Conservation (phyloP, 768 basidiomycete genomes). For the Tricholoma terreum region DNA sequence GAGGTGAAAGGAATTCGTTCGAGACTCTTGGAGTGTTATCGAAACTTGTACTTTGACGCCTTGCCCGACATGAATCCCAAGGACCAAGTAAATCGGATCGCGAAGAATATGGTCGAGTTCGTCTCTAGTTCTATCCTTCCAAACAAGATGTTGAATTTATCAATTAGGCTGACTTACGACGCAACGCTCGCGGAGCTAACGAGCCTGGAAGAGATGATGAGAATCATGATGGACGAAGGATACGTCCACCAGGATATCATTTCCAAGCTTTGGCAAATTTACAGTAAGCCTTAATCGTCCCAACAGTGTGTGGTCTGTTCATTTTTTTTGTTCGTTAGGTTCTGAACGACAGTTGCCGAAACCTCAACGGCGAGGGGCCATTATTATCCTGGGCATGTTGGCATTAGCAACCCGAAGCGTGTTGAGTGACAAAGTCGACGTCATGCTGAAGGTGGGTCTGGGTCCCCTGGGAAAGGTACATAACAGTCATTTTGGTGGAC, state of each 20-base stretch:
- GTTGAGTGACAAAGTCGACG: slow-evolving; percentile 71
- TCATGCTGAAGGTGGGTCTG: slow-evolving; percentile 82
- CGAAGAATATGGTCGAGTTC: slow-evolving; percentile 97
- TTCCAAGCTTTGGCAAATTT: slow-evolving; percentile 92
- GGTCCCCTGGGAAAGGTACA: slow-evolving; percentile 79
- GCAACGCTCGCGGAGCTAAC: slow-evolving; percentile 94
- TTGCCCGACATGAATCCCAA: slow-evolving; percentile 60
- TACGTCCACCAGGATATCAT: slow-evolving; percentile 84
- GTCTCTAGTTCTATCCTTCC: slow-evolving; percentile 19
- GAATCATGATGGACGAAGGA: slow-evolving; percentile 90
- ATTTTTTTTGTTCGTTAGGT: slow-evolving; percentile 41
- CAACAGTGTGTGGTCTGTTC: background rate
- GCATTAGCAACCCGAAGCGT: slow-evolving; percentile 84
- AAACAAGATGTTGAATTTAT: background rate
- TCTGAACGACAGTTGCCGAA: slow-evolving; percentile 72
- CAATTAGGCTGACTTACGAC: slow-evolving; percentile 76
- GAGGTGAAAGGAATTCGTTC: slow-evolving; percentile 89
- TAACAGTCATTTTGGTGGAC: background rate
- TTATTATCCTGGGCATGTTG: slow-evolving; percentile 96
- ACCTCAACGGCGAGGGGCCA: slow-evolving; percentile 87
- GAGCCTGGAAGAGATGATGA: slow-evolving; percentile 94
- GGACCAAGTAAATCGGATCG: slow-evolving; percentile 85
- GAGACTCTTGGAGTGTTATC: slow-evolving; percentile 85
- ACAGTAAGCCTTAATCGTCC: slow-evolving; percentile 54
- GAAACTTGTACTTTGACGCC: slow-evolving; percentile 84